Percentiles rank a stretch among this genome's conserved stretches.
Conservation (phyloP, 805 yeast genomes). For the Yarrowia phangngaensis region DNA sequence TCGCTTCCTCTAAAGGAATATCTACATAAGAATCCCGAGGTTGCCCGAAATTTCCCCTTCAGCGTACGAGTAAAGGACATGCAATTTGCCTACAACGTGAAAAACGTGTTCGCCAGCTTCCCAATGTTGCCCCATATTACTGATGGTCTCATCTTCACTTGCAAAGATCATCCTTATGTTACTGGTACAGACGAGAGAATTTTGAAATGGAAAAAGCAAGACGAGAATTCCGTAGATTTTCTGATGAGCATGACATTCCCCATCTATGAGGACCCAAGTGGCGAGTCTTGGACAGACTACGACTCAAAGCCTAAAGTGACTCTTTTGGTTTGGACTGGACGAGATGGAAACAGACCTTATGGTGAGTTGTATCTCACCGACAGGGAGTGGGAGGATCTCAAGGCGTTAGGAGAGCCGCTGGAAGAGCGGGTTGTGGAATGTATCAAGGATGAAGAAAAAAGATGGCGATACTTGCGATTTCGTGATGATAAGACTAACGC, state of each 20-base stretch:
- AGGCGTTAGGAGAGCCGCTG: constrained; percentile 68
- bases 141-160: constrained; percentile 92
- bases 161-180: constrained; percentile 79
- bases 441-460: constrained; percentile 57
- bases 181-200: constrained; percentile 85
- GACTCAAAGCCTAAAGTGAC: constrained; percentile 71
- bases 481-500: constrained; percentile 91
- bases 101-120: constrained; percentile 67
- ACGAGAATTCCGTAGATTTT: constrained; percentile 91
- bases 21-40: constrained; percentile 66
- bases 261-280: constrained; percentile 53
- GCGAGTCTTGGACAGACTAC: constrained; percentile 62
- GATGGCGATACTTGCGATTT: constrained; percentile 83
- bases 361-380: constrained; percentile 59
- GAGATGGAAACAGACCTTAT: constrained; percentile 55
- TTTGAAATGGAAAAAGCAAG: constrained; percentile 95
- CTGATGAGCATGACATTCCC: constrained; percentile 62
- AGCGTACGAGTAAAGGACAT: constrained; percentile 81
- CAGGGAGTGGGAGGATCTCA: constrained; percentile 76
- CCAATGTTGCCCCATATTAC: constrained; percentile 74
- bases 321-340: constrained; percentile 76
- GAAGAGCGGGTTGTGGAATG: constrained; percentile 89
- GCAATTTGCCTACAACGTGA: constrained; percentile 76
- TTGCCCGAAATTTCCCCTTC: constrained; percentile 75
- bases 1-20: constrained; percentile 76